phyloP scores from a whole-genome alignment of 2,329 filamentous ascomycete species.

The Colletotrichum ledebouriae region DNA sequence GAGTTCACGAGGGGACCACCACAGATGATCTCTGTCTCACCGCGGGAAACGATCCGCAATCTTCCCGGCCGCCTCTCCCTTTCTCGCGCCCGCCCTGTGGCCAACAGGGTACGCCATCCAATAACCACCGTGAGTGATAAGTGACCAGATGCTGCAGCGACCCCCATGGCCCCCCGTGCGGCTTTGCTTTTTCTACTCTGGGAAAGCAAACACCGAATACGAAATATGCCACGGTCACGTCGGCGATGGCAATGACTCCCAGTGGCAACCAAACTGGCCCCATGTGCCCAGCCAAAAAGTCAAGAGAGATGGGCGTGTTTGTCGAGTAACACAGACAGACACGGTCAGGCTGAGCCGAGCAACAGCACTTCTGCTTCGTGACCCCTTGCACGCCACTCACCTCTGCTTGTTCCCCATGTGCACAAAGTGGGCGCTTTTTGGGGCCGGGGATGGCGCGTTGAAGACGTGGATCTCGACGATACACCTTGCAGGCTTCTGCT shows the following conservation, averaged over 20 bases:
- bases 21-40: slow-evolving; percentile 29
- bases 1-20: slow-evolving; percentile 27
- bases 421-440: not conserved
- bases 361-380: not conserved
- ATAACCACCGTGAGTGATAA: not conserved
- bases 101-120: slow-evolving; percentile 7
- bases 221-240: not conserved
- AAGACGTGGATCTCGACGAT: not conserved
- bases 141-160: slow-evolving; percentile 1
- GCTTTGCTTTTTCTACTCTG: slow-evolving; percentile 11
- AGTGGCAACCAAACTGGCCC: slow-evolving; percentile 13
- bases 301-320: not conserved
- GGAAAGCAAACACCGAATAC: slow-evolving; percentile 2
- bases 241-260: not conserved
- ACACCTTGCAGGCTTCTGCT: slow-evolving; percentile 11
- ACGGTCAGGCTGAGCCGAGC: not conserved
- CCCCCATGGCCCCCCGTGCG: not conserved
- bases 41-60: slow-evolving; percentile 34
- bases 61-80: slow-evolving; percentile 16
- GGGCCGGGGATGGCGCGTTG: not conserved
- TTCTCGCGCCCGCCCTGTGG: not conserved
- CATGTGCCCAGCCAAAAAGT: not conserved
- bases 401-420: not conserved
- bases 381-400: not conserved
- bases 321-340: not conserved